Percentiles rank a stretch among this genome's conserved stretches.
These are phyloP conservation scores for Babesia gibsoni DNA, from an alignment of 169 alveolate genomes.

Conservation along the genomic window DNA sequence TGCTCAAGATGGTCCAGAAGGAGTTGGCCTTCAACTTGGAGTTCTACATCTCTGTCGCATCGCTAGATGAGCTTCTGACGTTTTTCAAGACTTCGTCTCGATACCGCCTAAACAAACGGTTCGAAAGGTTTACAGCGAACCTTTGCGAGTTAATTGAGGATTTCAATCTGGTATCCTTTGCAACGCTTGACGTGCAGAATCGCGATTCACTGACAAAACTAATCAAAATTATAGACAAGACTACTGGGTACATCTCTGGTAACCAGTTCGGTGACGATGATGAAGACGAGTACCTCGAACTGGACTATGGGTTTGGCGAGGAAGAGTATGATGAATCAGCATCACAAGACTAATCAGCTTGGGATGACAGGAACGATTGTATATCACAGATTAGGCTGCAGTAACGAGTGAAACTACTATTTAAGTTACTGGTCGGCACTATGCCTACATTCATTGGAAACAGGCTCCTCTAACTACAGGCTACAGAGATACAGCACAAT, in stretches of 20 bases:
- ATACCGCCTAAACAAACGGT: conserved; percentile 24
- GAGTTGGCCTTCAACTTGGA: conserved; percentile 72
- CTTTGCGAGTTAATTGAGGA: conserved; percentile 60
- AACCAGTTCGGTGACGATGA: conserved; percentile 16
- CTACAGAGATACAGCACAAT: too few relatives aligned
- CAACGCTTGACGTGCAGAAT: conserved; percentile 82
- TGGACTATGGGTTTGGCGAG: conserved; percentile 6
- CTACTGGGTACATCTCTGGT: conserved; percentile 80
- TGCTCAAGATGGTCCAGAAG: conserved; percentile 71
- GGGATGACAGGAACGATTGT: too few relatives aligned
- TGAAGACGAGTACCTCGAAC: background rate
- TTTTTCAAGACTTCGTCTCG: conserved; percentile 12
- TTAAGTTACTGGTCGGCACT: too few relatives aligned
- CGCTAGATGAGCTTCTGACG: conserved; percentile 27
- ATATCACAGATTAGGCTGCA: too few relatives aligned
- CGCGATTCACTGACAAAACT: conserved; percentile 74
- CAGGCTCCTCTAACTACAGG: too few relatives aligned
- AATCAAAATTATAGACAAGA: conserved; percentile 74
- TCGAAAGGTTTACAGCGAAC: conserved; percentile 32
- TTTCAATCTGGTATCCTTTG: conserved; percentile 64
- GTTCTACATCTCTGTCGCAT: conserved; percentile 36
- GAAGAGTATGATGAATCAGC: background rate
- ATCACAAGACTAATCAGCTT: too few relatives aligned
- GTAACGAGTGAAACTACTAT: too few relatives aligned
- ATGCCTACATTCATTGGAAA: too few relatives aligned